These are phyloP conservation scores for Mycena leptocephala DNA, from an alignment of 768 basidiomycete species.

Conservation along the genomic window DNA sequence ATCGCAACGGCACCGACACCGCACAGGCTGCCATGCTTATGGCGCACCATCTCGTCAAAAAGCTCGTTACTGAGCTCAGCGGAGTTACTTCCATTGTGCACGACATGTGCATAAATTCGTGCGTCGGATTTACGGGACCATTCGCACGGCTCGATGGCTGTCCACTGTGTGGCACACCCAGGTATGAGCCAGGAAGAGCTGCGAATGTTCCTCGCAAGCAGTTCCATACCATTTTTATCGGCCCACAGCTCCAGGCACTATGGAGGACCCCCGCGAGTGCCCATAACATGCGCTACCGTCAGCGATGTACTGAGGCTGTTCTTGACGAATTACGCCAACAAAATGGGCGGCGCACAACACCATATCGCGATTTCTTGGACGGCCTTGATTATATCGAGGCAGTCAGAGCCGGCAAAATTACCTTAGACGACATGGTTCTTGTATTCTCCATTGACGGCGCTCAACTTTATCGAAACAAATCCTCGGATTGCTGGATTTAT, in stretches of 20 bases:
- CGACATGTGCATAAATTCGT: slow-evolving; percentile 63
- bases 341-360: no score
- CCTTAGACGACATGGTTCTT: no score
- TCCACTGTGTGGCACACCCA: slow-evolving; percentile 46
- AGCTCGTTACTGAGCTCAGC: slow-evolving; percentile 44
- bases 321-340: no score
- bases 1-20: no score
- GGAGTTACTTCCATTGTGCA: slow-evolving; percentile 52
- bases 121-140: slow-evolving; percentile 53
- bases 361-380: no score
- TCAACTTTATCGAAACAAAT: no score
- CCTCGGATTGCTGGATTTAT: no score
- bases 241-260: slow-evolving; percentile 61
- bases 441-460: no score
- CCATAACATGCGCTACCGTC: slow-evolving; percentile 35
- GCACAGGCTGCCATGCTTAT: no score
- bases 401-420: no score
- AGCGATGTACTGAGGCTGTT: no score
- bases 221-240: slow-evolving; percentile 56
- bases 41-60: slow-evolving; percentile 48
- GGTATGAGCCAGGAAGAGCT: slow-evolving; percentile 37
- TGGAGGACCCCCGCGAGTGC: slow-evolving; percentile 42
- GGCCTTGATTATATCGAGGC: no score
- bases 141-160: slow-evolving; percentile 49
- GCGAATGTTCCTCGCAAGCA: slow-evolving; percentile 45